Conservation (phyloP, 2,329 filamentous ascomycete species). For the Fusarium phyllophilum region DNA sequence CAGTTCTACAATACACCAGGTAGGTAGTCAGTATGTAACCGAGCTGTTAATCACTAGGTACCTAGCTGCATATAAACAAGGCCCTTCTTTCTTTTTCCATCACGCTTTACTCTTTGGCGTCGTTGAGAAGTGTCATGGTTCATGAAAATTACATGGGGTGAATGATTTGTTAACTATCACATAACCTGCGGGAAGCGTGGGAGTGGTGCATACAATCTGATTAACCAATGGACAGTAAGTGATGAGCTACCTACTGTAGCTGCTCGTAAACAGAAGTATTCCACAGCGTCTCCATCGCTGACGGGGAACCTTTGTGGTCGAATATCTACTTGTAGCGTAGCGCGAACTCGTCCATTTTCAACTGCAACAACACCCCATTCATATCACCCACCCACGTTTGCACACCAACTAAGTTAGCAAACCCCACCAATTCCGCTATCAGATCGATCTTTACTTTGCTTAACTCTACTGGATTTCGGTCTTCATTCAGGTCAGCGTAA, state of each 20-base stretch:
- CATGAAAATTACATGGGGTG: conserved; percentile 13
- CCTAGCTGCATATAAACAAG: conserved; percentile 5
- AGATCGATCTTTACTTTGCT: conserved; percentile 7
- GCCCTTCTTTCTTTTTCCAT: not conserved
- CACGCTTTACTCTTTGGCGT: not conserved
- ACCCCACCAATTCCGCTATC: conserved; percentile 19
- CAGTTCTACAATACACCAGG: not conserved
- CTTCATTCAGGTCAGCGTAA: not conserved
- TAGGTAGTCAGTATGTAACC: not conserved
- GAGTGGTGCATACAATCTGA: not conserved
- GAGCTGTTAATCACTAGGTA: not conserved
- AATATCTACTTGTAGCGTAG: conserved; percentile 21
- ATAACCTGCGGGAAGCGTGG: conserved; percentile 6
- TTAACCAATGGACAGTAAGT: not conserved
- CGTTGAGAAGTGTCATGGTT: conserved; percentile 18
- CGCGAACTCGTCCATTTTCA: conserved; percentile 19
- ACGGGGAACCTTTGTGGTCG: conserved; percentile 18
- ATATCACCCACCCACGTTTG: conserved; percentile 2
- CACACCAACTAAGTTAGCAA: conserved; percentile 7
- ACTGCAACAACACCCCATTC: conserved; percentile 9
- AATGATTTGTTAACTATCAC: not conserved
- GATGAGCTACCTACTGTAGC: not conserved
- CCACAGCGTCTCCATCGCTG: not conserved
- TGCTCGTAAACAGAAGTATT: conserved; percentile 9
- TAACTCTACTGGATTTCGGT: not conserved